Evolutionary conservation across 2,329 filamentous ascomycete genomes (phyloP), one percentile per base, ranked within the genome.

Genomic region (Verticillium isaacii): DNA sequence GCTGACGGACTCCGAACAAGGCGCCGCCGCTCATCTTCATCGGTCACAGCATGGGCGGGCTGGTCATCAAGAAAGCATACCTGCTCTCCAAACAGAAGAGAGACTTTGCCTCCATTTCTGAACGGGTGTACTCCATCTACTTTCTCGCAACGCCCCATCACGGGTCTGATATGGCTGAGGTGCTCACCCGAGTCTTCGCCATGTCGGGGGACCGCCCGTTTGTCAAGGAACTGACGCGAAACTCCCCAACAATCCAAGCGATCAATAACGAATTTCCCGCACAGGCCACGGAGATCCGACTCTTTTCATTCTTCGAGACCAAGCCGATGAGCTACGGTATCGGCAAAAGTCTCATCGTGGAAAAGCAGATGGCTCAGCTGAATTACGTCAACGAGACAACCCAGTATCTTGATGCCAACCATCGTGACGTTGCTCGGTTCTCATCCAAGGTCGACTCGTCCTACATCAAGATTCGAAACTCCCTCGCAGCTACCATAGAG

Each of bases 81-180:
- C 69, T 77, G 11, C 61, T 76, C 62, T 63, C 5, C 67, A 71
- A 11, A 57, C 64, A 0, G n/a, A 39, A 0, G 63, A 65, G 1
- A 66, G 67, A 39, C 17, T 39, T 39, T 17, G 37, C 37, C 37
- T 39, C 37, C 12, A 39, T 39, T 17, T 39, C 37, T 4, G 41
- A 65, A 0, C 63, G 70, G 2, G 64, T 76, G 4, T 60, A 59
- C 2, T 66, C 70, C 0, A 71, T 78, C 0, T 66, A 78, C 32
- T 79, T 79, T 45, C 64, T 79, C 0, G 75, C 69, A 0, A 77
- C 75, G 1, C 77, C 76, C 12, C 77, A 79, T 57, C 66, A 68
- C 25, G 72, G 72, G 1, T 66, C 70, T 5, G 61, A 60, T 7
- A 61, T 73, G 12, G 74, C 75, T 1, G 56, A 69, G 32, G 59